Evolutionary conservation across 139 green algal genomes (phyloP).

Genomic region (Closterium sp.): DNA sequence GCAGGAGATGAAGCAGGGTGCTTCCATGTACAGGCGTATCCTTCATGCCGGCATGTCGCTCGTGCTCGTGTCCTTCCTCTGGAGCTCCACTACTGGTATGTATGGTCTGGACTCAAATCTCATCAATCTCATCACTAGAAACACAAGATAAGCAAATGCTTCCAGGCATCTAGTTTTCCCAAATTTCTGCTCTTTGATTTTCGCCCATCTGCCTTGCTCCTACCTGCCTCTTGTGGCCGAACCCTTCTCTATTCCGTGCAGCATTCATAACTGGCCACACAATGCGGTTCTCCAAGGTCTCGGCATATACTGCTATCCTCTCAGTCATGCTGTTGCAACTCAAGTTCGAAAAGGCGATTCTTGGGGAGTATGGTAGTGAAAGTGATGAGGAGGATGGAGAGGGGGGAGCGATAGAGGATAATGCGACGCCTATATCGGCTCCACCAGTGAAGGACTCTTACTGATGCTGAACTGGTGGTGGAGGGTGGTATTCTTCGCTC

Average conservation of each 20-base stretch:
- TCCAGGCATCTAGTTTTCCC: no score
- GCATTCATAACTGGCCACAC: neutral
- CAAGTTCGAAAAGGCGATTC: neutral
- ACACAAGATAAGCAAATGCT: no score
- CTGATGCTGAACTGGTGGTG: neutral
- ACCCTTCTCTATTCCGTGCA: no score
- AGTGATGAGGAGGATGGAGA: neutral
- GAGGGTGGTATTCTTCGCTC: no score
- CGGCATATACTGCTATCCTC: neutral
- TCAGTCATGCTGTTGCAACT: neutral
- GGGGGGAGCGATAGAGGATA: neutral
- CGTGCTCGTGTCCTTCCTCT: neutral
- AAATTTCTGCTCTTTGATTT: no score
- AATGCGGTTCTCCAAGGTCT: constrained; percentile 1
- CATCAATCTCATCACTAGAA: neutral
- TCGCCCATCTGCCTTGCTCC: no score
- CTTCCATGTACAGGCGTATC: neutral
- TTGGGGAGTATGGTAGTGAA: neutral
- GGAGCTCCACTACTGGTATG: constrained; percentile 4
- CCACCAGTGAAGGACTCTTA: neutral
- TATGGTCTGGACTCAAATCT: neutral
- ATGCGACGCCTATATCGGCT: neutral
- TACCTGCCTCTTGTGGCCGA: no score
- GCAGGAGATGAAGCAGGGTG: neutral
- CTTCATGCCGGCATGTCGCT: neutral